phyloP scores from a whole-genome alignment of 2,329 filamentous ascomycete species.

The Exophiala sp. region DNA sequence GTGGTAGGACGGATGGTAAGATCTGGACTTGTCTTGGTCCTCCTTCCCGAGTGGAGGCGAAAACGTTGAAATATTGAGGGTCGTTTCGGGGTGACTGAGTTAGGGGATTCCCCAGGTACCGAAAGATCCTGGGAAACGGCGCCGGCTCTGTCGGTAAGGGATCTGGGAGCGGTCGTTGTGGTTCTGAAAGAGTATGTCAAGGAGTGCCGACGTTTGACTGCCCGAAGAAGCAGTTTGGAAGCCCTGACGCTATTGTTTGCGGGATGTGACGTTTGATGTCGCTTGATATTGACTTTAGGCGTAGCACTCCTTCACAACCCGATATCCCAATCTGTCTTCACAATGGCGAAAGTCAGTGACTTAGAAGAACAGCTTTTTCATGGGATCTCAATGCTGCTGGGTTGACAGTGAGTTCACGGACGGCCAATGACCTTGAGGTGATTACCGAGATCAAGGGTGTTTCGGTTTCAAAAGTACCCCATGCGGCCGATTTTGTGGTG shows the following conservation, averaged over 20 bases:
- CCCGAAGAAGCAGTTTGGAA: not conserved
- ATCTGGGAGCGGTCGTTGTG: slow-evolving; percentile 27
- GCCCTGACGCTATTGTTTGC: not conserved
- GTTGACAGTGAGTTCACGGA: too few species aligned
- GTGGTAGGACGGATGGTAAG: slow-evolving; percentile 23
- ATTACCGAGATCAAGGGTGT: too few species aligned
- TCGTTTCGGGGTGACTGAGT: slow-evolving; percentile 10
- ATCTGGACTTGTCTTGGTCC: slow-evolving; percentile 21
- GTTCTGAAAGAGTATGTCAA: slow-evolving; percentile 1
- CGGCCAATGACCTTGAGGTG: too few species aligned
- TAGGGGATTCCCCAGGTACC: slow-evolving; percentile 20
- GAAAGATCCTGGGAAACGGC: slow-evolving; percentile 25
- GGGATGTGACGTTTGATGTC: not conserved
- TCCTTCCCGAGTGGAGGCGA: slow-evolving; percentile 24
- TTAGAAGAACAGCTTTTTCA: too few species aligned
- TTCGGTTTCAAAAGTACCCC: too few species aligned
- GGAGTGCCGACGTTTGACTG: slow-evolving; percentile 6
- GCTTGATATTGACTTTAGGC: too few species aligned
- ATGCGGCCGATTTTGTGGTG: too few species aligned
- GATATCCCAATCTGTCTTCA: too few species aligned
- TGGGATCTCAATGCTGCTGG: too few species aligned
- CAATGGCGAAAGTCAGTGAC: too few species aligned
- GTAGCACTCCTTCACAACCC: too few species aligned
- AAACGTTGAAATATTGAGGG: slow-evolving; percentile 27
- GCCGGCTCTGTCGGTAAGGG: slow-evolving; percentile 28